phyloP scores from a whole-genome alignment of 2,329 filamentous ascomycete genomes.

The Orbilia blumenaviensis region DNA sequence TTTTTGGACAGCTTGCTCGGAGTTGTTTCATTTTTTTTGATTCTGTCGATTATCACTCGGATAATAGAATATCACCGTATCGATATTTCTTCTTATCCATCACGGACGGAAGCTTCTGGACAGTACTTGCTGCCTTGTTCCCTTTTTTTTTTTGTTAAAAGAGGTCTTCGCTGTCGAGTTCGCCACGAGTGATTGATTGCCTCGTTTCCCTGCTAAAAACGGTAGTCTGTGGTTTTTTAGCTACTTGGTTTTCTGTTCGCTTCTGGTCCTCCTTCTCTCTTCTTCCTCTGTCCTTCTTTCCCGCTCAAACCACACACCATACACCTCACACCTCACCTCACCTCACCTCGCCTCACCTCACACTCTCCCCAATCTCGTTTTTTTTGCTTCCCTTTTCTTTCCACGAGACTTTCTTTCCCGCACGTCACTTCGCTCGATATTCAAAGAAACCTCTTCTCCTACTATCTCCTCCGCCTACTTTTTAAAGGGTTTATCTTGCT shows the following conservation, averaged over 20 bases:
- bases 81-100: background rate
- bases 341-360: background rate
- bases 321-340: constrained; percentile 11
- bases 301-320: background rate
- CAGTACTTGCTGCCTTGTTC: constrained; percentile 22
- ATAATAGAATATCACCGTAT: background rate
- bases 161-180: no score
- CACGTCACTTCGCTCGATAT: no score
- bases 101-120: constrained; percentile 50
- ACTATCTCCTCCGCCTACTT: no score
- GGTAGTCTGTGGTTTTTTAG: no score
- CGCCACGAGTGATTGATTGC: constrained; percentile 51
- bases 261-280: no score
- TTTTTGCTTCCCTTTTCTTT: no score
- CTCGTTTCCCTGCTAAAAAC: constrained; percentile 44
- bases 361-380: background rate
- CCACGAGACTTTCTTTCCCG: no score
- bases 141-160: no score
- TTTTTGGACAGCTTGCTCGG: no score
- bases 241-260: no score
- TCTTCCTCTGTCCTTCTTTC: background rate
- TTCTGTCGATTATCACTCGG: no score
- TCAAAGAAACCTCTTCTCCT: no score
- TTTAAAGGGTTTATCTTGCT: background rate
- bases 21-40: background rate